phyloP scores from a whole-genome alignment of 2,329 filamentous ascomycete genomes.

The Emericellopsis cladophorae region DNA sequence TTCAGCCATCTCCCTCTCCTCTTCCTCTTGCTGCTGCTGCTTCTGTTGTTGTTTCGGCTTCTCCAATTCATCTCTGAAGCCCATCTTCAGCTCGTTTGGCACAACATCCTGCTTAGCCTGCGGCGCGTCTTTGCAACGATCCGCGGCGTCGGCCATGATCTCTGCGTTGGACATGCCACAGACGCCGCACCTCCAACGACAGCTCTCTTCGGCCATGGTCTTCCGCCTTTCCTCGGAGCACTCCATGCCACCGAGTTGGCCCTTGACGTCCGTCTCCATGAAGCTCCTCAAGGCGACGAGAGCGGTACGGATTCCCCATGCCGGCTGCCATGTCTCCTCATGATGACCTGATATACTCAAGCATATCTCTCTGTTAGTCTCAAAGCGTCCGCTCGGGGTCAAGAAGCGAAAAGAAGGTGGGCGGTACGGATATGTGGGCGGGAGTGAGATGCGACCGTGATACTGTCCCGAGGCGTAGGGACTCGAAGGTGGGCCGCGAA shows the following conservation, averaged over 20 bases:
- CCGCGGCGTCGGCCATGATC: slow-evolving; percentile 60
- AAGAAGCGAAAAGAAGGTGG: slow-evolving; percentile 94
- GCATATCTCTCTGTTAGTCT: slow-evolving; percentile 94
- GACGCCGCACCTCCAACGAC: slow-evolving; percentile 51
- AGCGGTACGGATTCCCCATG: slow-evolving; percentile 90
- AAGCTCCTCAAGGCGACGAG: slow-evolving; percentile 71
- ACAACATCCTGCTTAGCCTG: slow-evolving; percentile 29
- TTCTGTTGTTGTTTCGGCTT: slow-evolving; percentile 7
- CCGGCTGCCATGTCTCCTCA: slow-evolving; percentile 97
- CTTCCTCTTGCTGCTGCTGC: slow-evolving; percentile 7
- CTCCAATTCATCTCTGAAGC: slow-evolving; percentile 61
- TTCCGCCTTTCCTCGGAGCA: slow-evolving; percentile 54
- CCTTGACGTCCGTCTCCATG: slow-evolving; percentile 82
- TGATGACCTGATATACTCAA: slow-evolving; percentile 89
- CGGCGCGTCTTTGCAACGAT: slow-evolving; percentile 29
- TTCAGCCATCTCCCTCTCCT: slow-evolving; percentile 29
- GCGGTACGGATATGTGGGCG: slow-evolving; percentile 78
- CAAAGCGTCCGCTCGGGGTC: slow-evolving; percentile 84
- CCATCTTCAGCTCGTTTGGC: slow-evolving; percentile 48
- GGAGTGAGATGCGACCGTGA: slow-evolving; percentile 88
- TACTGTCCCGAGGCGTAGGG: slow-evolving; percentile 76
- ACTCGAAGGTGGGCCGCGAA: slow-evolving; percentile 76
- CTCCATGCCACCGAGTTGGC: slow-evolving; percentile 85
- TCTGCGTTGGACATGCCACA: slow-evolving; percentile 64
- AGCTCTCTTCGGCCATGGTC: slow-evolving; percentile 55